phyloP scores from a whole-genome alignment of 1,139 yeast genomes.

The Pichia sp. region DNA sequence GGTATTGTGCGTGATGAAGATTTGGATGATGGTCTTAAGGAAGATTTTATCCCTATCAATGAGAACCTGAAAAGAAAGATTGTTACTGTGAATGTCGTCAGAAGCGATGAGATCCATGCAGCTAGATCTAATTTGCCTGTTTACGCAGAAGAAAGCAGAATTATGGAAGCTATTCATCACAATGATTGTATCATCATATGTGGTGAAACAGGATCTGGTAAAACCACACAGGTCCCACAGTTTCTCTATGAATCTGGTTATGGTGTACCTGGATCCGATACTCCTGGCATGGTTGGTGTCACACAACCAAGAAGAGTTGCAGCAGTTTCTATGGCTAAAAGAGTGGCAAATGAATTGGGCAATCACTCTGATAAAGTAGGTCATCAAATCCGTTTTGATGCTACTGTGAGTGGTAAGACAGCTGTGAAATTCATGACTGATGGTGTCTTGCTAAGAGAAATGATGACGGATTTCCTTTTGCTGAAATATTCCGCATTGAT shows the following conservation, averaged over 20 bases:
- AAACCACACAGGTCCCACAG: slow-evolving; percentile 74
- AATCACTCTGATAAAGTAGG: slow-evolving; percentile 73
- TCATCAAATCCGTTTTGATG: slow-evolving; percentile 87
- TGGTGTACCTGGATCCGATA: slow-evolving; percentile 56
- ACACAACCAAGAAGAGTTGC: slow-evolving; percentile 99
- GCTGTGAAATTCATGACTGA: slow-evolving; percentile 96
- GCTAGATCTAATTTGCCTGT: slow-evolving; percentile 77
- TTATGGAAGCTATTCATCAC: slow-evolving; percentile 94
- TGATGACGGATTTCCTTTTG: slow-evolving; percentile 79
- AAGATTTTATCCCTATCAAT: slow-evolving; percentile 50
- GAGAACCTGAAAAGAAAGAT: slow-evolving; percentile 52
- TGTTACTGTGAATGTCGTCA: slow-evolving; percentile 57
- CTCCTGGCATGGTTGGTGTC: slow-evolving; percentile 90
- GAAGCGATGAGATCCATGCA: slow-evolving; percentile 59
- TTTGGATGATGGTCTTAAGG: slow-evolving; percentile 54
- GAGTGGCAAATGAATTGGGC: slow-evolving; percentile 82
- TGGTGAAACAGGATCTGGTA: slow-evolving; percentile 90
- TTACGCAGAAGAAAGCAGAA: slow-evolving; percentile 80
- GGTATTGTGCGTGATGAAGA: slow-evolving; percentile 55
- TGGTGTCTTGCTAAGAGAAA: slow-evolving; percentile 90
- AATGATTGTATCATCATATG: slow-evolving; percentile 88
- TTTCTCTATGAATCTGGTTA: slow-evolving; percentile 83
- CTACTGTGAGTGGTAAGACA: slow-evolving; percentile 62
- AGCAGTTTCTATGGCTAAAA: slow-evolving; percentile 93
- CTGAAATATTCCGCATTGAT: slow-evolving; percentile 78